A percentile compares a stretch with the other conserved stretches of the same genome.
Evolutionary conservation across 306 rosid genomes (phyloP).

Genomic region (Vicia faba): DNA sequence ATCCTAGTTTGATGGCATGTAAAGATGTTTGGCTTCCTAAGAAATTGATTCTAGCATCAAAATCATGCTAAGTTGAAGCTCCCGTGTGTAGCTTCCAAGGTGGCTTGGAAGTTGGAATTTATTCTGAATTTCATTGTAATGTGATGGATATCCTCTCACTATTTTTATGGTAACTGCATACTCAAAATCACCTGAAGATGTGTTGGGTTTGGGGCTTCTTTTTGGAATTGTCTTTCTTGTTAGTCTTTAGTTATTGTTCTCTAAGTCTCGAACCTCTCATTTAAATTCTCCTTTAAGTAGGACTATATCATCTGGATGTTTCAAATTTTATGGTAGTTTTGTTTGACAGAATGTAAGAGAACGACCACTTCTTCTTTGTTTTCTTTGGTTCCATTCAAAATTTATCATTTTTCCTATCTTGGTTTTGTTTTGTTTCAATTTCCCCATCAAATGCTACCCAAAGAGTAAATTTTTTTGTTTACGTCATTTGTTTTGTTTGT

Average conservation of each 20-base stretch:
- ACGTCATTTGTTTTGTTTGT: not conserved
- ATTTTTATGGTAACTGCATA: not conserved
- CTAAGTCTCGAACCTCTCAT: too few relatives aligned
- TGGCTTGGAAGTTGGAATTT: not conserved
- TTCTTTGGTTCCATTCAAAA: too few relatives aligned
- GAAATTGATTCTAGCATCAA: not conserved
- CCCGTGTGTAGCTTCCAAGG: not conserved
- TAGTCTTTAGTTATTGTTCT: too few relatives aligned
- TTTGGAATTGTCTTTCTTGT: too few relatives aligned
- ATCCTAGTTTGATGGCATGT: too few relatives aligned
- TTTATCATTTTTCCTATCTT: not conserved
- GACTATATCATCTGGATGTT: not conserved
- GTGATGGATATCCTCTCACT: not conserved
- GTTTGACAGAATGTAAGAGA: constrained; percentile 1
- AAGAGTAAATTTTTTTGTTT: not conserved
- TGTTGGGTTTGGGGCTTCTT: not conserved
- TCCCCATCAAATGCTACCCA: not conserved
- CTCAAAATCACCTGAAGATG: not conserved
- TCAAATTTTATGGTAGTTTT: not conserved
- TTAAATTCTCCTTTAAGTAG: not conserved
- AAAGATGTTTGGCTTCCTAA: too few relatives aligned
- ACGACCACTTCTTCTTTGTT: not conserved
- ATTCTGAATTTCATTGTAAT: not conserved
- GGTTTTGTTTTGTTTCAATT: not conserved
- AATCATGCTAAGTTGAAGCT: not conserved